These are phyloP conservation scores for Aspergillus cavernicola DNA, from an alignment of 495 filamentous ascomycete genomes.

Conservation along the genomic window DNA sequence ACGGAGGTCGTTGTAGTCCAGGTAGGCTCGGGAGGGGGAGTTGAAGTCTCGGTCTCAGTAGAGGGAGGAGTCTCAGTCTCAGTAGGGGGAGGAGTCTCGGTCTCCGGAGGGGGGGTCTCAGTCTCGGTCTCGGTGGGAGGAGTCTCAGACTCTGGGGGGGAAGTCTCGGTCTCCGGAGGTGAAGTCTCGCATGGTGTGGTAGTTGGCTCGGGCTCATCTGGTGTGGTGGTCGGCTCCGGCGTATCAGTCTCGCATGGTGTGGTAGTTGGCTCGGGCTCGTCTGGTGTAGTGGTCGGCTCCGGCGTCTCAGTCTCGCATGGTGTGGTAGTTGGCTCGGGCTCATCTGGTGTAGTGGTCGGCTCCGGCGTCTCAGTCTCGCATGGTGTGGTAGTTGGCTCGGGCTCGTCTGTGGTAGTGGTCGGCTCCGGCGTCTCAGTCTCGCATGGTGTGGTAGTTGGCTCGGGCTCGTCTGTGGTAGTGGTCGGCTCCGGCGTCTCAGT, in stretches of 20 bases:
- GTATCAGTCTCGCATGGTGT: conserved; percentile 5
- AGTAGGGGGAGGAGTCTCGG: neutral
- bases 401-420: too few relatives aligned
- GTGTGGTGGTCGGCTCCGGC: neutral
- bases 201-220: neutral
- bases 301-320: conserved; percentile 9
- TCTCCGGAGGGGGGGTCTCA: neutral
- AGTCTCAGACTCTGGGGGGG: neutral
- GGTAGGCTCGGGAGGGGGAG: neutral
- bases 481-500: too few relatives aligned
- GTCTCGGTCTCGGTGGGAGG: conserved; percentile 3
- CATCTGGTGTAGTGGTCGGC: neutral
- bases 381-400: neutral
- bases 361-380: conserved; percentile 1
- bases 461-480: too few relatives aligned
- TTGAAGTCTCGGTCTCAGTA: neutral
- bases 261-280: neutral
- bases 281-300: neutral
- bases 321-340: neutral
- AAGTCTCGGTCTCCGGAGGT: neutral
- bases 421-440: too few relatives aligned
- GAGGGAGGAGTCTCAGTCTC: neutral
- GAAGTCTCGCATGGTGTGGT: conserved; percentile 4
- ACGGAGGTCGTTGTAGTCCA: neutral
- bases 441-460: too few relatives aligned